phyloP scores from a whole-genome alignment of 2,329 filamentous ascomycete species.

The Aspergillus fumigatiaffinis region DNA sequence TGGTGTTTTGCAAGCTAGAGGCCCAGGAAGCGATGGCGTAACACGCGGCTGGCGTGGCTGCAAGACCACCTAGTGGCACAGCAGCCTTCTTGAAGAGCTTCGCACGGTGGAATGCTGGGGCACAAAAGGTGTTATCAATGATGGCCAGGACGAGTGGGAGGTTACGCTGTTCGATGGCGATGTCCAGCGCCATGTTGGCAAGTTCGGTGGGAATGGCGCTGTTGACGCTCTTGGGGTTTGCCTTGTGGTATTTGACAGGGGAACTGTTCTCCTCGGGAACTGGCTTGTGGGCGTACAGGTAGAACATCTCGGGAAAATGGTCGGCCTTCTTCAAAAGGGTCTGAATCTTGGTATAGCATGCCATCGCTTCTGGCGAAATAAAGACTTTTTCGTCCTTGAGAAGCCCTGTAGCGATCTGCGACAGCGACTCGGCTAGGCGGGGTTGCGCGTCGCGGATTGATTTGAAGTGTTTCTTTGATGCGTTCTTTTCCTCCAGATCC shows the following conservation, averaged over 20 bases:
- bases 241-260: slow-evolving; percentile 56
- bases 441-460: slow-evolving; percentile 28
- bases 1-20: slow-evolving; percentile 64
- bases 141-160: slow-evolving; percentile 74
- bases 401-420: slow-evolving; percentile 62
- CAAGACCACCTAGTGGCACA: slow-evolving; percentile 38
- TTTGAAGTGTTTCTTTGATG: slow-evolving; percentile 20
- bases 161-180: slow-evolving; percentile 75
- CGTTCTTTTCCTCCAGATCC: slow-evolving; percentile 37
- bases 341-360: slow-evolving; percentile 73
- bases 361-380: slow-evolving; percentile 69
- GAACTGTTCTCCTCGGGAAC: slow-evolving; percentile 59
- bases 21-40: slow-evolving; percentile 69
- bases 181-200: slow-evolving; percentile 69
- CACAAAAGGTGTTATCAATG: slow-evolving; percentile 58
- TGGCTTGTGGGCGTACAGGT: slow-evolving; percentile 80
- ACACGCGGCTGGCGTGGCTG: slow-evolving; percentile 35
- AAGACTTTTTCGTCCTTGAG: slow-evolving; percentile 72
- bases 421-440: slow-evolving; percentile 44
- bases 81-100: slow-evolving; percentile 43
- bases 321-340: slow-evolving; percentile 67
- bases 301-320: slow-evolving; percentile 73
- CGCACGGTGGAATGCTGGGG: slow-evolving; percentile 40
- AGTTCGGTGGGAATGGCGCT: slow-evolving; percentile 69
- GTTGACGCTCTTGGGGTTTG: slow-evolving; percentile 64